Conservation (phyloP, 148 eudicot genomes). For the Rhododendron kiyosumense region DNA sequence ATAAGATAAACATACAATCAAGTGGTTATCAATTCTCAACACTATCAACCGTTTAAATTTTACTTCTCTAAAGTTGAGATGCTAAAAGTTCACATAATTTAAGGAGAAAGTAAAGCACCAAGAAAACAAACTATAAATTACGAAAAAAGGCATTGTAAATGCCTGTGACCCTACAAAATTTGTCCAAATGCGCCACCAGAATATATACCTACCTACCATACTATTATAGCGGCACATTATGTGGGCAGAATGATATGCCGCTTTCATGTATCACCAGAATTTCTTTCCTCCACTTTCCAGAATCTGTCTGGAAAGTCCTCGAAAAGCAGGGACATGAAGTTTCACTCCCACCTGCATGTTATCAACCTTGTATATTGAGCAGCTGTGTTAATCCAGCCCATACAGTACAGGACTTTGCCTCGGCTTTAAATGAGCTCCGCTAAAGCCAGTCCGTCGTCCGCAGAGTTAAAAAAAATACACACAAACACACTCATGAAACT, state of each 20-base stretch:
- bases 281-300: not conserved
- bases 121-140: not conserved
- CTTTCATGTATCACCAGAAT: not conserved
- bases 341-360: not conserved
- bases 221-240: not conserved
- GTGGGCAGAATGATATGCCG: not conserved
- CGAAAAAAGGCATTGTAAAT: not conserved
- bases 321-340: not conserved
- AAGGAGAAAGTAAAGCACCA: not conserved
- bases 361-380: too few species aligned
- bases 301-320: not conserved
- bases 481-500: not conserved
- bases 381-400: not conserved
- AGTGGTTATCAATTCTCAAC: too few species aligned
- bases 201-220: not conserved
- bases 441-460: not conserved
- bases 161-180: not conserved
- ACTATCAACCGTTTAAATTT: too few species aligned
- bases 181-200: not conserved
- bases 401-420: not conserved
- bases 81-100: not conserved
- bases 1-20: too few species aligned
- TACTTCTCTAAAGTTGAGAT: not conserved
- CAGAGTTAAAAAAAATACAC: too few species aligned
- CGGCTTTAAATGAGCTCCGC: not conserved